phyloP scores from a whole-genome alignment of 1,139 yeast genomes.

The Sugiyamaella grinbergsii region DNA sequence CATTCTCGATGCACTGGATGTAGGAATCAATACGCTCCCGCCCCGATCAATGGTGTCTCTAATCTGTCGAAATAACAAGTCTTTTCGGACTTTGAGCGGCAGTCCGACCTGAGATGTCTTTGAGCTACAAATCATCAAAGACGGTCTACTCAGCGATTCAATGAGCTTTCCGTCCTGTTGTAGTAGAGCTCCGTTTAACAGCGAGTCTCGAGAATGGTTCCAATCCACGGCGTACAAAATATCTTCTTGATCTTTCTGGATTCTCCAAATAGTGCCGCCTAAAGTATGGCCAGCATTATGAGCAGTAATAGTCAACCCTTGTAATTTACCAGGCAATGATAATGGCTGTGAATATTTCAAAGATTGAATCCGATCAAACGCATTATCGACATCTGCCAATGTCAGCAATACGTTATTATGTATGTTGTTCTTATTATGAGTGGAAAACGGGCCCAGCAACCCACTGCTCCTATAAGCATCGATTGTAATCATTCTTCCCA shows the following conservation, averaged over 20 bases:
- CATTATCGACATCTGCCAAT: constrained; percentile 72
- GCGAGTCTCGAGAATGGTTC: constrained; percentile 91
- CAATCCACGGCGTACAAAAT: constrained; percentile 88
- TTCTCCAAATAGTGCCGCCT: constrained; percentile 89
- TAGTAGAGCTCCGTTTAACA: constrained; percentile 76
- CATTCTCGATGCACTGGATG: constrained; percentile 79
- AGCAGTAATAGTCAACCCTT: constrained; percentile 73
- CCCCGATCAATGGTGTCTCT: constrained; percentile 65
- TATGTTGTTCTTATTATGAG: not conserved
- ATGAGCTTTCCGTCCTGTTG: constrained; percentile 56
- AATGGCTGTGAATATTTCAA: constrained; percentile 78
- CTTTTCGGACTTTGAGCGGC: constrained; percentile 67
- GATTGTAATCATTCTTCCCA: constrained; percentile 83
- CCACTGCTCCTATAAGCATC: constrained; percentile 78
- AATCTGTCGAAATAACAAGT: constrained; percentile 58
- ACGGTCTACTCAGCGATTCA: constrained; percentile 73
- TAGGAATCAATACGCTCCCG: constrained; percentile 83
- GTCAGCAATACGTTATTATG: constrained; percentile 56
- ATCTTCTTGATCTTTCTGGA: constrained; percentile 73
- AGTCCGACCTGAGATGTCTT: constrained; percentile 62
- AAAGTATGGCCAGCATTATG: constrained; percentile 90
- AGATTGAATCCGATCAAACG: constrained; percentile 68
- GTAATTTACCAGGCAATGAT: constrained; percentile 47
- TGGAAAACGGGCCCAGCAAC: constrained; percentile 67
- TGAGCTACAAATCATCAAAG: constrained; percentile 78